Evolutionary conservation across 1,284 basidiomycete species (phyloP).

Genomic region (Irpex sp.): DNA sequence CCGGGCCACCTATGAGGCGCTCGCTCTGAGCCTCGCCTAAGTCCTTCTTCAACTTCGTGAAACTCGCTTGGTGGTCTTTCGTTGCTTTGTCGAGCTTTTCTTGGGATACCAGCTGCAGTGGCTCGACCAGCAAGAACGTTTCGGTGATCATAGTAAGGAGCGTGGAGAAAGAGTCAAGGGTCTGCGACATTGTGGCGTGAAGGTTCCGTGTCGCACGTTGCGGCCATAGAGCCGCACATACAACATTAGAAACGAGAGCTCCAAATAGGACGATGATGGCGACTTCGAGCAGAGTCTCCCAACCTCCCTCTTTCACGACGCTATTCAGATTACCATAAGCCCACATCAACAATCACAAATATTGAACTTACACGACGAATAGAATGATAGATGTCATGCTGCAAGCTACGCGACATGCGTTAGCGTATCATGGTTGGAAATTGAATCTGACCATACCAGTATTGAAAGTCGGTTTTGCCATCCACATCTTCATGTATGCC

Average conservation of each 20-base stretch:
- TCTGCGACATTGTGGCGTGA: slow-evolving; percentile 79
- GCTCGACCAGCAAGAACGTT: slow-evolving; percentile 82
- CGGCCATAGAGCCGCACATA: slow-evolving; percentile 82
- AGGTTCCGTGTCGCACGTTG: slow-evolving; percentile 80
- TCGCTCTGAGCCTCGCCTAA: slow-evolving; percentile 83
- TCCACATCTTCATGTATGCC: slow-evolving; percentile 88
- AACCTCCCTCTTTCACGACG: slow-evolving; percentile 86
- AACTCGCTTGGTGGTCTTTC: slow-evolving; percentile 79
- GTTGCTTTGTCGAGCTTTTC: slow-evolving; percentile 71
- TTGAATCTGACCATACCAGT: slow-evolving; percentile 48
- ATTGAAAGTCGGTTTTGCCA: slow-evolving; percentile 86
- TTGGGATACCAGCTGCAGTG: slow-evolving; percentile 43
- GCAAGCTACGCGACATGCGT: slow-evolving; percentile 51
- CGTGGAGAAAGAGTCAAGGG: slow-evolving; percentile 83
- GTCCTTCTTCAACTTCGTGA: slow-evolving; percentile 81
- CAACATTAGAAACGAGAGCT: slow-evolving; percentile 71
- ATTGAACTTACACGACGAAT: slow-evolving; percentile 68
- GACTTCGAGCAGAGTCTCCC: slow-evolving; percentile 68
- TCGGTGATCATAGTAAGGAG: slow-evolving; percentile 75
- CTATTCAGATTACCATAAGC: slow-evolving; percentile 29
- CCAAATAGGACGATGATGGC: slow-evolving; percentile 77
- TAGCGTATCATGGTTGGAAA: neutral
- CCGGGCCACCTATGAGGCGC: slow-evolving; percentile 46
- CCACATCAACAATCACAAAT: slow-evolving; percentile 7
- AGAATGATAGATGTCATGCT: slow-evolving; percentile 88